Conservation (phyloP, 352 stramenopile species). For the Pythium periplocum region DNA sequence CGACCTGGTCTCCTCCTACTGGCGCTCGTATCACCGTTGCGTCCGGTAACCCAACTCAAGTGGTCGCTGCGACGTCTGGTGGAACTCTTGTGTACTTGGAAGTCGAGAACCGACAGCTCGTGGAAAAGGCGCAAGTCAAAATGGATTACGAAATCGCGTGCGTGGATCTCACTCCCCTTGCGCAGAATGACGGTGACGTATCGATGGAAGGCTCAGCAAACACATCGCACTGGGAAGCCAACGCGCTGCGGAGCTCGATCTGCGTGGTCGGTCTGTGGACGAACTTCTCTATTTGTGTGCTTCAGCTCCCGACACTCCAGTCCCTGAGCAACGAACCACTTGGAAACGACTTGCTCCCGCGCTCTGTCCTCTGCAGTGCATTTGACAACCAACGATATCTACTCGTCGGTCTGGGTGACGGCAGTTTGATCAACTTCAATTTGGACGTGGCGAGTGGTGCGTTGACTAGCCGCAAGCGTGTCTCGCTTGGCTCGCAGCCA, state of each 20-base stretch:
- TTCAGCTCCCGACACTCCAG: constrained; percentile 76
- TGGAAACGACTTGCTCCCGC: constrained; percentile 77
- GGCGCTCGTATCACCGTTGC: constrained; percentile 78
- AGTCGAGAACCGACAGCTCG: constrained; percentile 48
- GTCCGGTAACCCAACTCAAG: constrained; percentile 86
- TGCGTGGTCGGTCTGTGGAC: constrained; percentile 90
- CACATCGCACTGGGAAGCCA: constrained; percentile 54
- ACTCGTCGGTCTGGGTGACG: constrained; percentile 96
- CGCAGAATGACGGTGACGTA: constrained; percentile 36
- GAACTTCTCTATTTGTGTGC: constrained; percentile 88
- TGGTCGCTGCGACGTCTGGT: constrained; percentile 88
- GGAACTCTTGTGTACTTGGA: constrained; percentile 90
- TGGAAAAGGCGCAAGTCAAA: constrained; percentile 51
- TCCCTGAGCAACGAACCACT: constrained; percentile 62
- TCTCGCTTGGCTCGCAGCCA: constrained; percentile 93
- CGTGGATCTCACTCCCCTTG: constrained; percentile 82
- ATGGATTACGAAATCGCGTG: constrained; percentile 96
- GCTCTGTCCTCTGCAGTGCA: constrained; percentile 85
- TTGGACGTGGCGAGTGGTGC: constrained; percentile 42
- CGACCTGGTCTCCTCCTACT: constrained; percentile 71
- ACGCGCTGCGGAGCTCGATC: constrained; percentile 41
- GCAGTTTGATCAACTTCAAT: constrained; percentile 92
- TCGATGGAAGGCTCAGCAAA: constrained; percentile 39
- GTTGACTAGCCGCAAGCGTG: constrained; percentile 88
- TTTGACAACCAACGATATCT: constrained; percentile 88